Base-by-base conservation (phyloP, 768 basidiomycete species). In the Termitomyces sp. region DNA sequence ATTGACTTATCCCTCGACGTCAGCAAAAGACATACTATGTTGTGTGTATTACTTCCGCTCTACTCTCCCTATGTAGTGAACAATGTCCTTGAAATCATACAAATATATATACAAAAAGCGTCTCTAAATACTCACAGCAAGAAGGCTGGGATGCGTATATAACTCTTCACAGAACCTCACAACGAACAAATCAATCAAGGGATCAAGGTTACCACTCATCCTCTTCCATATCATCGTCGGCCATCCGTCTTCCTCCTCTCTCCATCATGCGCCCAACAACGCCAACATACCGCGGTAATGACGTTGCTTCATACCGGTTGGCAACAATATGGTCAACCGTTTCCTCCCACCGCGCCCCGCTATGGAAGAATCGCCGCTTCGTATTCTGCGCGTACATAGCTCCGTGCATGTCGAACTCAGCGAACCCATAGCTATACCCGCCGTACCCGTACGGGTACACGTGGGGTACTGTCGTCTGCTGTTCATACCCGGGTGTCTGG, bases 351-450 rank as follows among this genome's bases (percentile, higher is more conserved):
- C 59, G 64, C 9, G 63, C 65, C 7, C 58, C 69, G 46, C 77
- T 82, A 62, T 79, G 77, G 72, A 88, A 88, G 67, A 88, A 88
- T 48, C 79, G 73, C 49, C 86, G 66, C 53, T 75, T 78, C 10
- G 71, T 62, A 46, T 63, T 68, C 52, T 71, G 64, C 15, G 56
- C 53, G 25, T 67, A 60, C 44, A 61, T 57, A 12, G 66, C 67
- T n/a, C 71, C 71, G 52, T 59, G 46, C 51, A 57, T 76, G 38
- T 57, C 76, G 49, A 71, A 74, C 57, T 78, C 74, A 31, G 69
- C 72, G 52, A 68, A 75, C 32, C 72, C 73, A 33, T 75, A 67
- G 29, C 53, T 75, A 43, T 71, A 76, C 56, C 78, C 74, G 29
- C 70, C 71, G 53, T 69, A 74, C 47, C 72, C 74, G 35, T 75